Evolutionary conservation across 345 rosid species (phyloP), one percentile per base, ranked within the genome.

Genomic region (Kandelia obovata): DNA sequence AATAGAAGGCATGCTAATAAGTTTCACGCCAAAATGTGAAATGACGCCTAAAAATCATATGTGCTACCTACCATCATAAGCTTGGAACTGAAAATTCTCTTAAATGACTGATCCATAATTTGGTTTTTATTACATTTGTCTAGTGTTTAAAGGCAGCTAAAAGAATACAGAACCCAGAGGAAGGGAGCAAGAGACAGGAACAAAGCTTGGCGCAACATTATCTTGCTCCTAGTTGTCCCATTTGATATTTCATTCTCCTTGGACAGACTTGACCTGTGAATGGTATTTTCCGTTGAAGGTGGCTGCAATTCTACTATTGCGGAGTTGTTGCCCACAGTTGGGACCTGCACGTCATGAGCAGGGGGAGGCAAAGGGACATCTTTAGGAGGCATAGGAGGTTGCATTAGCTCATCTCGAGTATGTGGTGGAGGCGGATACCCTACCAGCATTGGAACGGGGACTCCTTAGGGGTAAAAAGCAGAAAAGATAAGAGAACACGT

Each of bases 361-460:
- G 75, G 20, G 6, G 70, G 67, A 53, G 77, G 56, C 37, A 49
- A 60, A 20, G 25, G 10, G 26, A 49, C 53, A 61, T n/a, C 64
- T 34, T 61, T 7, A 25, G 66, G 53, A 67, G 63, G 25, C 30
- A 66, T 15, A 21, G 75, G 58, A 58, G 77, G 64, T 11, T 58
- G 68, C 11, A 17, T 26, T 17, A 13, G 19, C 32, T 77, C 63
- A 23, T 26, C 62, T 31, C 71, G 74, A 8, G 2, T 57, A 37
- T 26, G 39, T 28, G 73, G 73, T 27, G 79, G 72, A 64, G 65
- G 32, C 9, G 8, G 9, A 34, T 34, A 34, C 73, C 32, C 61
- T 30, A 68, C 51, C 0, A 79, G 77, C 57, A 39, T 53, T 53
- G 79, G 77, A 60, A 72, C 60, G 47, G 57, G 53, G 65, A 77